Conservation (phyloP, 805 yeast genomes). For the Nakazawaea laoshanensis region DNA sequence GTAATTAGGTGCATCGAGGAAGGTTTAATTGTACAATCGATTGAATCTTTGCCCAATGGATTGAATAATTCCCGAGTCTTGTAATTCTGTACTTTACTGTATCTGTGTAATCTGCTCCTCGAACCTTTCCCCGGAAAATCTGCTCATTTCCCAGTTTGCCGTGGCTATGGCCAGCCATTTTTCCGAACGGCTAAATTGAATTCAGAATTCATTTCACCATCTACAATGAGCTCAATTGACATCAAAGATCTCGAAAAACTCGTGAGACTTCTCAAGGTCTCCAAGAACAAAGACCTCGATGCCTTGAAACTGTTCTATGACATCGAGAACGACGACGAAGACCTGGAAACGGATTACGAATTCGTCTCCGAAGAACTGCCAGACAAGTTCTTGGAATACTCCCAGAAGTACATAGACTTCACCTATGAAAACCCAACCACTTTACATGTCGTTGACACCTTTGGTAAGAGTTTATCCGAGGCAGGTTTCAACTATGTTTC, state of each 20-base stretch:
- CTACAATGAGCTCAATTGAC: background rate
- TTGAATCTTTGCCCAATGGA: no score
- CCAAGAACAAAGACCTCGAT: conserved; percentile 3
- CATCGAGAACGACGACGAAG: background rate
- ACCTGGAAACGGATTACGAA: no score
- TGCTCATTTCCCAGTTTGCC: no score
- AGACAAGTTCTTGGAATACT: conserved; percentile 8
- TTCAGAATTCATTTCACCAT: no score
- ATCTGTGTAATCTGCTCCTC: no score
- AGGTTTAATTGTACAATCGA: no score
- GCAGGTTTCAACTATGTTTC: conserved; percentile 59
- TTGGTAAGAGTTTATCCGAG: conserved; percentile 37
- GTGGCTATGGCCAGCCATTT: no score
- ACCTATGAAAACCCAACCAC: conserved; percentile 68
- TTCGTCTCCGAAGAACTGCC: background rate
- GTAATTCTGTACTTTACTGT: no score
- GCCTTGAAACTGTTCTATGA: conserved; percentile 2
- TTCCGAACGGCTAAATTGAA: no score
- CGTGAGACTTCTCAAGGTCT: conserved; percentile 3
- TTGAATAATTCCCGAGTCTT: no score
- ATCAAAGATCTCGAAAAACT: conserved; percentile 4
- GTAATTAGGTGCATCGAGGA: no score
- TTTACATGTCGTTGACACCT: conserved; percentile 56
- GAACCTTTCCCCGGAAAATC: no score
- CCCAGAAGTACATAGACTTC: conserved; percentile 55